Percentiles rank a stretch among this genome's conserved stretches.
phyloP scores from a whole-genome alignment of 1,284 basidiomycete genomes.

The Acaromyces ingoldii region DNA sequence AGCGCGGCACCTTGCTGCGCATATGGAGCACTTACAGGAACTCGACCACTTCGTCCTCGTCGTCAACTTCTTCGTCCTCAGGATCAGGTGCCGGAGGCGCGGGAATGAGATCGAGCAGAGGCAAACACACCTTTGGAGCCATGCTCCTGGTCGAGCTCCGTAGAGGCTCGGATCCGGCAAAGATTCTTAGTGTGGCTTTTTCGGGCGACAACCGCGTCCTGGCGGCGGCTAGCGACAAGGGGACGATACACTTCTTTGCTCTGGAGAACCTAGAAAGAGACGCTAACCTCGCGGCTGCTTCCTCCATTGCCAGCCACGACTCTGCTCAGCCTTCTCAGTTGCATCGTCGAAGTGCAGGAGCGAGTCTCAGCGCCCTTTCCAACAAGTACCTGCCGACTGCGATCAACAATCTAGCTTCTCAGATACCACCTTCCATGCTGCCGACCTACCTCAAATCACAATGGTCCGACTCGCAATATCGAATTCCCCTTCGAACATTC shows the following conservation, averaged over 20 bases:
- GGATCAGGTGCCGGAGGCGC: not conserved
- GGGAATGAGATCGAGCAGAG: conserved; percentile 6
- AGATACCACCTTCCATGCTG: conserved; percentile 29
- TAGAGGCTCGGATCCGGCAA: conserved; percentile 33
- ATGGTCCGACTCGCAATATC: conserved; percentile 40
- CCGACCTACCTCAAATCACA: conserved; percentile 39
- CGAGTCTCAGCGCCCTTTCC: not conserved
- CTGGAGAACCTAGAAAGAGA: too few species aligned
- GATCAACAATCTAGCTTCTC: conserved; percentile 21
- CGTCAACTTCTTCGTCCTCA: not conserved
- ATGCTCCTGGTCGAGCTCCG: conserved; percentile 30
- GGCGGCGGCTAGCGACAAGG: conserved; percentile 43
- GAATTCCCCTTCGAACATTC: conserved; percentile 35
- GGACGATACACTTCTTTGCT: conserved; percentile 39
- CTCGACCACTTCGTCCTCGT: conserved; percentile 7
- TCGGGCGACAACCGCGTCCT: conserved; percentile 24
- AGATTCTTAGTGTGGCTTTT: conserved; percentile 37
- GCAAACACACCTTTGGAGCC: conserved; percentile 20
- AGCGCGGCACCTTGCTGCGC: conserved; percentile 35
- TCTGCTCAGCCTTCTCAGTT: not conserved
- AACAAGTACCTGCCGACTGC: conserved; percentile 22
- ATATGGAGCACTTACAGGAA: too few species aligned
- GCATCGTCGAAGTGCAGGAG: not conserved
- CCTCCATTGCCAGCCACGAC: too few species aligned
- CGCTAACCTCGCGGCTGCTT: too few species aligned